Percentiles rank a stretch among this genome's conserved stretches.
phyloP scores from a whole-genome alignment of 2,329 filamentous ascomycete genomes.

The Trichoderma aggressivum region DNA sequence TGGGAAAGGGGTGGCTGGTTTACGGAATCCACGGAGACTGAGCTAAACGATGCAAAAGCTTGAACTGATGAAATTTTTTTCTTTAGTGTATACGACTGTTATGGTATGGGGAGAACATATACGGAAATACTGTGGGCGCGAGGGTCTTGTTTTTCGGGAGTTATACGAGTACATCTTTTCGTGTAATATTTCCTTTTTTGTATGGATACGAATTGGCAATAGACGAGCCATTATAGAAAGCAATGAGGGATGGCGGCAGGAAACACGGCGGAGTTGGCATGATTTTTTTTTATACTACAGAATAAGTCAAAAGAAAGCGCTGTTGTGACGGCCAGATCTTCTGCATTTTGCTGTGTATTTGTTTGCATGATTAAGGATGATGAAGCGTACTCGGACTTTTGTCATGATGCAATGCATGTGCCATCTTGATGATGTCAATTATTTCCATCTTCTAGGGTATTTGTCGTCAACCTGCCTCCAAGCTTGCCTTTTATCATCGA shows the following conservation, averaged over 20 bases:
- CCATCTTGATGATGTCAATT: background rate
- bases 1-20: conserved; percentile 94
- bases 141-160: background rate
- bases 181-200: background rate
- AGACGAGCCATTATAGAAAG: conserved; percentile 4
- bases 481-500: too few species aligned
- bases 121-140: background rate
- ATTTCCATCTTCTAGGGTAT: background rate
- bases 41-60: background rate
- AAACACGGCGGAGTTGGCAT: background rate
- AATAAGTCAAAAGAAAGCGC: background rate
- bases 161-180: background rate
- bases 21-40: background rate
- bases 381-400: too few species aligned
- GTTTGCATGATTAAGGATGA: too few species aligned
- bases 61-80: background rate
- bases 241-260: background rate
- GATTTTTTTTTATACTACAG: background rate
- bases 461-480: too few species aligned
- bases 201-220: background rate
- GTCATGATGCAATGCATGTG: background rate
- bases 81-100: background rate
- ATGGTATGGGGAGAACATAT: background rate
- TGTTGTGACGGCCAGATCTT: background rate
- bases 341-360: background rate